Base-by-base conservation (phyloP, 2,329 filamentous ascomycete species). In the Colletotrichum limetticola region DNA sequence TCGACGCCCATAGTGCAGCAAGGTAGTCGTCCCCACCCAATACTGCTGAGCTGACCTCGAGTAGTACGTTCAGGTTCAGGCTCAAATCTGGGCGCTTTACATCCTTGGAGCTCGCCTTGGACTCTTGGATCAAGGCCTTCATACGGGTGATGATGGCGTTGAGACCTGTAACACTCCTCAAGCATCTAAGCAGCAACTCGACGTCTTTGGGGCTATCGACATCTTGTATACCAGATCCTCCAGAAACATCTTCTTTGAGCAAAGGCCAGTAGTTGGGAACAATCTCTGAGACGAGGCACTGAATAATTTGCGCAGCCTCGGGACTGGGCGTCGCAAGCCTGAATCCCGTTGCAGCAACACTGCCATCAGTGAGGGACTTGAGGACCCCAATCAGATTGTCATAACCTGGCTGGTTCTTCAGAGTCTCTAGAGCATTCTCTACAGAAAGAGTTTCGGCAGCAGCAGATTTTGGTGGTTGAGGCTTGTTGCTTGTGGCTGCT, bases 231-330 rank as follows among this genome's bases (percentile, higher is more conserved):
- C 66, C 72, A 12, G 72, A 70, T 26, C 75, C 46, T 3, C 76
- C 72, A 32, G 79, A 35, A 3, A 79, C 80, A n/a, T 83, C 84
- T 70, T 89, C 87, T 49, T 85, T 83, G 19, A 96, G 79, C 9
- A 90, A 78, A 3, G 86, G 79, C 96, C 97, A 98, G 82, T 96
- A 97, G 79, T 95, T 94, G 1, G 94, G 93, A 8, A 95, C 85
- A 30, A 93, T 95, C 37, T 91, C 90, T 19, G 89, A 91, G 71
- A 97, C 91, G 46, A 99, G 84, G 3, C 90, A 84, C 78, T 95
- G 92, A 65, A 96, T 86, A 37, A 98, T 90, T 77, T 95, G 93
- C 24, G 94, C 91, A 69, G 91, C 90, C 74, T 90, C 84, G 1
- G 95, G 91, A 37, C 89, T 89, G 4, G 94, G 92, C 3, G 85